phyloP scores from a whole-genome alignment of 352 stramenopile species.

The Pythium rishiriense region DNA sequence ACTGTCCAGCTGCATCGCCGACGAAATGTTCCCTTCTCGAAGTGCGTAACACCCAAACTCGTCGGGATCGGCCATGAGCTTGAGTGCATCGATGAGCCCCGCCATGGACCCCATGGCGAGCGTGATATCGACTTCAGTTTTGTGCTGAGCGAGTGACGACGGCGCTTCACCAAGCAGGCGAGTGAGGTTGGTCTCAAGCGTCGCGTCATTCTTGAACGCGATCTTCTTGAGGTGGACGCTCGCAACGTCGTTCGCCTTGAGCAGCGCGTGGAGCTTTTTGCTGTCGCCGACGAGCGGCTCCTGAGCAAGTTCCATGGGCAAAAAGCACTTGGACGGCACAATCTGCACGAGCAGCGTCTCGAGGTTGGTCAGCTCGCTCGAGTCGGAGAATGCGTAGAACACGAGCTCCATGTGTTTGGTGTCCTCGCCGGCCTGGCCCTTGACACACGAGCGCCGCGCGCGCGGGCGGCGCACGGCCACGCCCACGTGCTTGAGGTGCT shows the following conservation, averaged over 20 bases:
- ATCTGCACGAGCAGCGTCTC: slow-evolving; percentile 85
- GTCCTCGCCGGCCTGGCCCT: slow-evolving; percentile 67
- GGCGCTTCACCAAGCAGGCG: slow-evolving; percentile 48
- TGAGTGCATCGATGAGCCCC: slow-evolving; percentile 66
- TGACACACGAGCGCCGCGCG: slow-evolving; percentile 72
- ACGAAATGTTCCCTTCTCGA: slow-evolving; percentile 63
- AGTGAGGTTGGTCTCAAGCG: slow-evolving; percentile 64
- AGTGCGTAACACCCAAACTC: slow-evolving; percentile 78
- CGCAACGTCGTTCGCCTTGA: slow-evolving; percentile 64
- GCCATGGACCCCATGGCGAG: slow-evolving; percentile 68
- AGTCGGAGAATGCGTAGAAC: slow-evolving; percentile 83
- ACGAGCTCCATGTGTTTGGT: slow-evolving; percentile 84
- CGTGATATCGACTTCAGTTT: slow-evolving; percentile 66
- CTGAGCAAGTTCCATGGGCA: slow-evolving; percentile 59
- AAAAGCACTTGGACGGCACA: slow-evolving; percentile 69
- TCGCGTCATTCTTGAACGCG: slow-evolving; percentile 50
- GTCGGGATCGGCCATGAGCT: slow-evolving; percentile 67
- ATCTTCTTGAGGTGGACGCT: slow-evolving; percentile 73
- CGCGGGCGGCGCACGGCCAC: slow-evolving; percentile 75
- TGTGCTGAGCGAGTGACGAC: slow-evolving; percentile 57
- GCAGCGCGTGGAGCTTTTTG: slow-evolving; percentile 80
- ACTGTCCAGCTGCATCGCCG: slow-evolving; percentile 92
- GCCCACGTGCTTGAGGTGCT: slow-evolving; percentile 81
- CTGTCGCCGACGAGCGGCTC: slow-evolving; percentile 65
- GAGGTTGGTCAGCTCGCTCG: slow-evolving; percentile 78